These are phyloP conservation scores for Colletotrichum navitas DNA, from an alignment of 2,329 filamentous ascomycete species.

Conservation along the genomic window DNA sequence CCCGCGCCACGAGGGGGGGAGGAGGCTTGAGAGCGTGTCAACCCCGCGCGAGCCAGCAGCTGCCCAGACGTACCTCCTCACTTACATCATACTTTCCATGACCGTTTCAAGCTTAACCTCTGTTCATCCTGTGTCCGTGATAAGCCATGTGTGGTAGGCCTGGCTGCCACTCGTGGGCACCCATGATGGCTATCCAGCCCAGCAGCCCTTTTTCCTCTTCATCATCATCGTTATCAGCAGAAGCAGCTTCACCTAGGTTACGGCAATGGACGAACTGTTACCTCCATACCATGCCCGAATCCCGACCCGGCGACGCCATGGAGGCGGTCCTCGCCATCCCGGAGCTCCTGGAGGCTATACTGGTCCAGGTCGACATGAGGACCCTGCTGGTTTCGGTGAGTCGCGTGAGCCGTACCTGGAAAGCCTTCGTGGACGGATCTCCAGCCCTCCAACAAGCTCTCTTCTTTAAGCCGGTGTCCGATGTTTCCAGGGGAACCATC, in stretches of 20 bases:
- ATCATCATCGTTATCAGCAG: too few relatives aligned
- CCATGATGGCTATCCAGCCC: too few relatives aligned
- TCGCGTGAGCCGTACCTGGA: slow-evolving; percentile 46
- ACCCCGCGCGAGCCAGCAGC: slow-evolving; percentile 38
- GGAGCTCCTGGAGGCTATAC: slow-evolving; percentile 48
- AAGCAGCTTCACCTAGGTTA: too few relatives aligned
- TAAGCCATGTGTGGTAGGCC: not conserved
- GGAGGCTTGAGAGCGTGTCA: slow-evolving; percentile 26
- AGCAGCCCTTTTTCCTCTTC: too few relatives aligned
- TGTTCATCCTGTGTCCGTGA: not conserved
- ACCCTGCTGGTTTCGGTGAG: slow-evolving; percentile 46
- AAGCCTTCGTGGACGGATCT: slow-evolving; percentile 16
- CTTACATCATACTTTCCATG: not conserved
- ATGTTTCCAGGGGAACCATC: not conserved
- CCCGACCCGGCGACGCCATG: not conserved
- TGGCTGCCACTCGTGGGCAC: too few relatives aligned
- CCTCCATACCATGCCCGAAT: slow-evolving; percentile 5
- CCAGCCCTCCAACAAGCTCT: slow-evolving; percentile 25
- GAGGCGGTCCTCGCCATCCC: slow-evolving; percentile 39
- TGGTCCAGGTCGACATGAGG: slow-evolving; percentile 46
- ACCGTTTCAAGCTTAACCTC: too few relatives aligned
- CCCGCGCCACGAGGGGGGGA: slow-evolving; percentile 22
- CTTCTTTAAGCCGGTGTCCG: slow-evolving; percentile 28
- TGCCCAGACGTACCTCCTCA: slow-evolving; percentile 32
- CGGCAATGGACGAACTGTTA: too few relatives aligned